These are phyloP conservation scores for Talaromyces sp. DNA, from an alignment of 2,329 filamentous ascomycete species.

Conservation along the genomic window DNA sequence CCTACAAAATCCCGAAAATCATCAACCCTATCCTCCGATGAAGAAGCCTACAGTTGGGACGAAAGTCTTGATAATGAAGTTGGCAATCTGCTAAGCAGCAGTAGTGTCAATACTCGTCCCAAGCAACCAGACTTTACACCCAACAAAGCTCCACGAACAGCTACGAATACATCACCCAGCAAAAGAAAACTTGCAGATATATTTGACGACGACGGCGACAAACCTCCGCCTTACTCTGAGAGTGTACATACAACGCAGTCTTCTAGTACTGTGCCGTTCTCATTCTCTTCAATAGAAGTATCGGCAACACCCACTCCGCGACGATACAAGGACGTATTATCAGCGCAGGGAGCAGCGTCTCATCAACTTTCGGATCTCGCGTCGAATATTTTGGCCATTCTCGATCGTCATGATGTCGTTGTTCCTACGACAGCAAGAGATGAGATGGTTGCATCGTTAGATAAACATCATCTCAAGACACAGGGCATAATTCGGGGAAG, in stretches of 20 bases:
- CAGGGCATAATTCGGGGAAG: conserved; percentile 61
- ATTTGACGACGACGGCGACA: conserved; percentile 14
- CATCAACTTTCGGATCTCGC: conserved; percentile 22
- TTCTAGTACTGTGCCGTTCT: conserved; percentile 10
- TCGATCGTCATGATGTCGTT: conserved; percentile 32
- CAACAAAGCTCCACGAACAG: conserved; percentile 33
- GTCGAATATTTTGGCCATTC: conserved; percentile 26
- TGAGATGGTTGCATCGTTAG: conserved; percentile 43
- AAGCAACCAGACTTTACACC: conserved; percentile 27
- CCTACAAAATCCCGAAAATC: conserved; percentile 2
- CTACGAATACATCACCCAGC: conserved; percentile 28
- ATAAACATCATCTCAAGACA: conserved; percentile 52
- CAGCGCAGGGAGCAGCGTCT: conserved; percentile 15
- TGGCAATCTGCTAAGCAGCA: conserved; percentile 19
- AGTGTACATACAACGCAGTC: background rate
- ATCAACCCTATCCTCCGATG: conserved; percentile 20
- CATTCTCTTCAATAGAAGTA: conserved; percentile 25
- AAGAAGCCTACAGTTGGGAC: conserved; percentile 37
- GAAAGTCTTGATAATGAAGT: conserved; percentile 29
- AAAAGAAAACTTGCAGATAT: conserved; percentile 32
- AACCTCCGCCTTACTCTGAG: conserved; percentile 12
- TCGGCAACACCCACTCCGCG: conserved; percentile 31
- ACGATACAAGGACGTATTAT: conserved; percentile 27
- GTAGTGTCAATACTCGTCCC: background rate
- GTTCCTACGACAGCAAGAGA: conserved; percentile 31